Evolutionary conservation across 2,329 filamentous ascomycete species (phyloP).

Genomic region (Clathrospora elynae): DNA sequence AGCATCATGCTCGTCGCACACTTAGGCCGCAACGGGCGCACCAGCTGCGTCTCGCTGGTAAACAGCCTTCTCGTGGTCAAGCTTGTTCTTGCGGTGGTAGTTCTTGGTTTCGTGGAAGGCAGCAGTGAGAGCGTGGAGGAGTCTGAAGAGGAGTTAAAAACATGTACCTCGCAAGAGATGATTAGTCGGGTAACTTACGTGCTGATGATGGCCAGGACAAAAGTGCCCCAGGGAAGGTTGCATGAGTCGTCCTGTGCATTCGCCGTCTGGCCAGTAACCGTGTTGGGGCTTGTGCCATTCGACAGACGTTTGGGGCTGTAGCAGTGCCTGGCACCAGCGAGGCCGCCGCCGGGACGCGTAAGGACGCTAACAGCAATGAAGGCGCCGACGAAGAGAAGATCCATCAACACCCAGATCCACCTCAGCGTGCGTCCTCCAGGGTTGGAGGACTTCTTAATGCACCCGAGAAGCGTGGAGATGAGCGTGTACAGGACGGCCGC

Average conservation of each 20-base stretch:
- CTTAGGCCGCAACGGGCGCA: neutral
- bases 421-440: slow-evolving; percentile 42
- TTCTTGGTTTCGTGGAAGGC: slow-evolving; percentile 49
- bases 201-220: slow-evolving; percentile 53
- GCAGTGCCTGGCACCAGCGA: slow-evolving; percentile 43
- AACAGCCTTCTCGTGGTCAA: slow-evolving; percentile 18
- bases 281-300: slow-evolving; percentile 9
- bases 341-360: slow-evolving; percentile 46
- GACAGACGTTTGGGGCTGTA: slow-evolving; percentile 21
- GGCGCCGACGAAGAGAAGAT: slow-evolving; percentile 45
- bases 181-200: slow-evolving; percentile 45
- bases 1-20: too few species aligned
- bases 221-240: slow-evolving; percentile 52
- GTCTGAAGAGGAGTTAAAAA: slow-evolving; percentile 27
- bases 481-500: slow-evolving; percentile 54
- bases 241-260: slow-evolving; percentile 38
- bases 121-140: slow-evolving; percentile 53
- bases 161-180: neutral
- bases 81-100: slow-evolving; percentile 21
- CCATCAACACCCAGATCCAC: slow-evolving; percentile 51
- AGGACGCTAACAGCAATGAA: slow-evolving; percentile 54
- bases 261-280: slow-evolving; percentile 21
- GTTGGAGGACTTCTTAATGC: slow-evolving; percentile 41
- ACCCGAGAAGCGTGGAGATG: slow-evolving; percentile 43
- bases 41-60: slow-evolving; percentile 7